Conservation (phyloP, 805 yeast species). For the Komagataella pseudopastoris region DNA sequence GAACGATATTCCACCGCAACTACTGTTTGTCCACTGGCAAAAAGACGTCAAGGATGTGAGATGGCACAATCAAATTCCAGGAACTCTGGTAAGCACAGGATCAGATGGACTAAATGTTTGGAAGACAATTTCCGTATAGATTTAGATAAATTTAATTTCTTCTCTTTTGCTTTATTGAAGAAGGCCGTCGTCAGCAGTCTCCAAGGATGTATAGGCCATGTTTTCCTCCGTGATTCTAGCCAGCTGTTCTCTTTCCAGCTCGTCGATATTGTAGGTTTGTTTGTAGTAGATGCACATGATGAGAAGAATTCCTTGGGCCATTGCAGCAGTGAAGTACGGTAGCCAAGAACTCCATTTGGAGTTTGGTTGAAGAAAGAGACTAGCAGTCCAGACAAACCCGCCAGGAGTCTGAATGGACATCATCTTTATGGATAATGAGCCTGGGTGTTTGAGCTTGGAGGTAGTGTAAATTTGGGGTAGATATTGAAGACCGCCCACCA, state of each 20-base stretch:
- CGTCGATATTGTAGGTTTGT: constrained; percentile 8
- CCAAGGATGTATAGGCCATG: neutral
- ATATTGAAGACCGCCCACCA: constrained; percentile 56
- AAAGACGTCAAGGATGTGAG: constrained; percentile 93
- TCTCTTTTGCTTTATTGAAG: neutral
- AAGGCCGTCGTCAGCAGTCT: neutral
- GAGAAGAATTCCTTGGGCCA: constrained; percentile 48
- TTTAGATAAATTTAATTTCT: neutral
- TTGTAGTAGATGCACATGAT: constrained; percentile 45
- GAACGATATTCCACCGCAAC: constrained; percentile 87
- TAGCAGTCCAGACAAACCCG: constrained; percentile 68
- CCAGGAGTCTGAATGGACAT: constrained; percentile 87
- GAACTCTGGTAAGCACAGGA: constrained; percentile 88
- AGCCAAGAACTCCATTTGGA: constrained; percentile 83
- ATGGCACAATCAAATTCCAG: constrained; percentile 97
- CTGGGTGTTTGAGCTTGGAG: constrained; percentile 55
- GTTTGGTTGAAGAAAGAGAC: constrained; percentile 57
- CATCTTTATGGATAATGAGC: constrained; percentile 67
- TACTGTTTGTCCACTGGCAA: constrained; percentile 97
- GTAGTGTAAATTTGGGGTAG: constrained; percentile 73
- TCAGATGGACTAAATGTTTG: constrained; percentile 89
- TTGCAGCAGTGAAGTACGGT: constrained; percentile 63
- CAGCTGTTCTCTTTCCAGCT: constrained; percentile 11
- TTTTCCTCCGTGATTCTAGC: constrained; percentile 7
- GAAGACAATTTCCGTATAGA: constrained; percentile 89